These are phyloP conservation scores for Triticum dicoccoides DNA, from an alignment of 176 grass and related monocot genomes.

Conservation along the genomic window DNA sequence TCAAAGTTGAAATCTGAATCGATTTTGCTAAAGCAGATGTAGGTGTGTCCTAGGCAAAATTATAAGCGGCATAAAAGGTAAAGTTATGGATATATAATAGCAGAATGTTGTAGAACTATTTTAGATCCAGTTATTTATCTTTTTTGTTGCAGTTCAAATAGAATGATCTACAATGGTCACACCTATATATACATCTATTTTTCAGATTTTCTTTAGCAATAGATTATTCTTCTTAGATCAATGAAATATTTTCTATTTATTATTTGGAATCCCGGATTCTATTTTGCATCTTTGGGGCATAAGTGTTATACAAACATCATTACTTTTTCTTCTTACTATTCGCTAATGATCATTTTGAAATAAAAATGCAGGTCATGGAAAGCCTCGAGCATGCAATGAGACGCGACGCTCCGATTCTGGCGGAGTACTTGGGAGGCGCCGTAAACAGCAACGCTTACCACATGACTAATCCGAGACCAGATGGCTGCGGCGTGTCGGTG, in stretches of 20 bases:
- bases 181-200: neutral
- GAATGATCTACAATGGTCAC: neutral
- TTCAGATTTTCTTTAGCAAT: neutral
- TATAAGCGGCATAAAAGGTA: neutral
- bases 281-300: neutral
- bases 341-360: neutral
- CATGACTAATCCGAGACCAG: conserved; percentile 46
- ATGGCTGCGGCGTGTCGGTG: conserved; percentile 38
- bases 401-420: conserved; percentile 16
- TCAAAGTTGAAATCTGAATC: too few relatives aligned
- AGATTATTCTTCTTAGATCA: neutral
- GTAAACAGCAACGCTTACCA: conserved; percentile 57
- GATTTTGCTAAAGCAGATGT: too few relatives aligned
- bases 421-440: conserved; percentile 57
- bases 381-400: conserved; percentile 38
- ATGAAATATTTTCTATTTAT: neutral
- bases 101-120: too few relatives aligned
- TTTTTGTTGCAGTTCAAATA: neutral
- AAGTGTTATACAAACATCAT: neutral
- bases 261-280: neutral
- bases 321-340: neutral
- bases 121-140: neutral
- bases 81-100: neutral
- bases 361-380: conserved; percentile 42
- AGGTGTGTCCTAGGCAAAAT: neutral